phyloP scores from a whole-genome alignment of 805 yeast genomes.

The Saccharomycopsis capsularis region DNA sequence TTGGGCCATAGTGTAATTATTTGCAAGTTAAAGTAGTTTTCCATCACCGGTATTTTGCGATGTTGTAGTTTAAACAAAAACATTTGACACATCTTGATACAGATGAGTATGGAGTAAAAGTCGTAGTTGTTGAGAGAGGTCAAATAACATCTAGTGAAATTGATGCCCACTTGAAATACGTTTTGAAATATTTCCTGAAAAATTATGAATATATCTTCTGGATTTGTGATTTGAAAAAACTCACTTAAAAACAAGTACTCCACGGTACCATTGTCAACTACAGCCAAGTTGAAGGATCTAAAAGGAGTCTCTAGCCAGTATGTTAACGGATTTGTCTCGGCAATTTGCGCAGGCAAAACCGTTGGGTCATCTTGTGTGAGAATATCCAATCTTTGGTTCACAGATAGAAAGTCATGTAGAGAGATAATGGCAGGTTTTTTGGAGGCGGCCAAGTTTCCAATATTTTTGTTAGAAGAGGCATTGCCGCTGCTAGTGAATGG shows the following conservation, averaged over 20 bases:
- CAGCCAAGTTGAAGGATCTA: constrained; percentile 63
- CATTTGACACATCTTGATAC: constrained; percentile 64
- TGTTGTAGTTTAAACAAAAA: constrained; percentile 61
- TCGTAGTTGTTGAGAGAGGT: constrained; percentile 45
- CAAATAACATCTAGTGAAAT: constrained; percentile 37
- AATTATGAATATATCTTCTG: constrained; percentile 26
- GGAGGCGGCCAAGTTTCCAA: too few species aligned
- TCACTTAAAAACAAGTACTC: constrained; percentile 70
- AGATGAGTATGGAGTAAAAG: constrained; percentile 67
- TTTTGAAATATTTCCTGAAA: constrained; percentile 41
- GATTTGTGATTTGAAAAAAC: constrained; percentile 51
- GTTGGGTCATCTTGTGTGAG: constrained; percentile 49
- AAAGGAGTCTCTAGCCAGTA: constrained; percentile 71
- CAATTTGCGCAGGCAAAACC: constrained; percentile 76
- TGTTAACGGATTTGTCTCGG: constrained; percentile 62
- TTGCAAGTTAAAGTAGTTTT: constrained; percentile 61
- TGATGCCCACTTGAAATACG: constrained; percentile 43
- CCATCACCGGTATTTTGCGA: constrained; percentile 62
- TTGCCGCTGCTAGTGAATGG: constrained; percentile 6
- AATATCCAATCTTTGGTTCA: constrained; percentile 56
- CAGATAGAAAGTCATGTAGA: constrained; percentile 47
- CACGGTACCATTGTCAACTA: constrained; percentile 68
- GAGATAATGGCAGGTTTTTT: constrained; percentile 15
- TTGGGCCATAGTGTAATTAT: constrained; percentile 77
- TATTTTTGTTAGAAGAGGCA: not conserved